Base-by-base conservation (phyloP, 139 green algal genomes). In the Chlorella sp. region DNA sequence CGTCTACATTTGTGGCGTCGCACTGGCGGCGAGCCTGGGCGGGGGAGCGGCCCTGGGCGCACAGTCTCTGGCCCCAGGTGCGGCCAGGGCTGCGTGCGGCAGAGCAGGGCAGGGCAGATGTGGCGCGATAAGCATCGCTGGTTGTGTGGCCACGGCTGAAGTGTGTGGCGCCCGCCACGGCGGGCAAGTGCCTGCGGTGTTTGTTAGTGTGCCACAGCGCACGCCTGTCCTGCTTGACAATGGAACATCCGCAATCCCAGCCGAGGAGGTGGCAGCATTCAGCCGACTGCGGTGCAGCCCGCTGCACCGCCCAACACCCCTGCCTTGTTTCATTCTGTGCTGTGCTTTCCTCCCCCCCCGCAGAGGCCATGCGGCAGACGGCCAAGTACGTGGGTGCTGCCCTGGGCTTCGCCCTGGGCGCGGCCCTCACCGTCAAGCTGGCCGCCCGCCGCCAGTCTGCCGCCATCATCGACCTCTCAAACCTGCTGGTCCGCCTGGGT, bases 381-480 rank as follows among this genome's bases (percentile, higher is more conserved):
- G 90, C 90, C 5, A 90, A 92, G 81, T 89, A 82, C 3, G 91
- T 83, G 16, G 93, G 79, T 0, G 96, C 90, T 12, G 92, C 88
- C 5, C 88, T 94, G 26, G 88, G 87, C 3, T 96, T 85, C 11
- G 95, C 91, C 32, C 92, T 91, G 0, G 94, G 90, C 21, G 92
- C 90, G 30, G 91, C 90, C 48, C 91, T 89, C 21, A 92, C 89
- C 40, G 86, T 91, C 37, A 60, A 87, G 57, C 85, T 93, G 9
- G 93, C 95, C 90, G 93, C 95, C 87, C 95, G 95, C 91, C 94
- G 96, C 39, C 89, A 94, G 79, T 89, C 90, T 32, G 94, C 93
- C 15, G 94, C 95, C 19, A 93, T 95, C 26, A 93, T 97, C 21
- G 95, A 95, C 60, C 91, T 98, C 76, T 94, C 96, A 89, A 98